Evolutionary conservation across 768 basidiomycete genomes (phyloP).

Genomic region (Megacollybia marginata): DNA sequence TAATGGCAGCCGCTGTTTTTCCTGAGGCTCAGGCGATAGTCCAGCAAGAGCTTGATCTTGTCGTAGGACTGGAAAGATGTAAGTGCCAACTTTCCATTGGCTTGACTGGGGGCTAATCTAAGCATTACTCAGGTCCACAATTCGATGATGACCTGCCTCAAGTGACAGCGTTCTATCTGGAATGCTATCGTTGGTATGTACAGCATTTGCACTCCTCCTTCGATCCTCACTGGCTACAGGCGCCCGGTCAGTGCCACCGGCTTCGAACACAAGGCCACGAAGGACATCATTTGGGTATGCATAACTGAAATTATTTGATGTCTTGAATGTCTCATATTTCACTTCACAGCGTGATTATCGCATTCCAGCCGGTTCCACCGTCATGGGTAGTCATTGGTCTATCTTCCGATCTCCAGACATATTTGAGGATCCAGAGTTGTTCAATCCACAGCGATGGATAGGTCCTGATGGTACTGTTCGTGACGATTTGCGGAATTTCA

Average conservation of each 20-base stretch:
- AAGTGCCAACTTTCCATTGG: constrained; percentile 4
- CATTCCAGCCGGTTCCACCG: constrained; percentile 48
- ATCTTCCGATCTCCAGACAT: constrained; percentile 48
- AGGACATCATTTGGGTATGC: constrained; percentile 56
- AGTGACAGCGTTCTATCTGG: constrained; percentile 39
- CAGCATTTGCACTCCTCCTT: not conserved
- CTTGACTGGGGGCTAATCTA: not conserved
- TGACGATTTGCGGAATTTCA: constrained; percentile 44
- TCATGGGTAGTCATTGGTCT: constrained; percentile 50
- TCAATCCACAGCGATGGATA: constrained; percentile 54
- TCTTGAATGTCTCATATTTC: not conserved
- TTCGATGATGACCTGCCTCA: constrained; percentile 32
- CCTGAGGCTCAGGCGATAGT: constrained; percentile 43
- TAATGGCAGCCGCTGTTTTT: constrained; percentile 52
- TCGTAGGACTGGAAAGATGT: constrained; percentile 39
- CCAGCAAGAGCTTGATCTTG: constrained; percentile 45
- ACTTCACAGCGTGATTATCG: constrained; percentile 31
- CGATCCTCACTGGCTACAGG: not conserved
- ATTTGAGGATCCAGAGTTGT: constrained; percentile 52
- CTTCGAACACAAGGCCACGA: constrained; percentile 56
- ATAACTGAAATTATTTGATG: not conserved
- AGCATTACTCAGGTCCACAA: constrained; percentile 24
- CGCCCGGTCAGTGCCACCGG: constrained; percentile 34
- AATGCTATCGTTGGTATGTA: constrained; percentile 32
- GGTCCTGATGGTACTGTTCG: constrained; percentile 34